A percentile compares a stretch with the other conserved stretches of the same genome.
Conservation (phyloP, 371 early-diverging fungal genomes). For the Apophysomyces variabilis region DNA sequence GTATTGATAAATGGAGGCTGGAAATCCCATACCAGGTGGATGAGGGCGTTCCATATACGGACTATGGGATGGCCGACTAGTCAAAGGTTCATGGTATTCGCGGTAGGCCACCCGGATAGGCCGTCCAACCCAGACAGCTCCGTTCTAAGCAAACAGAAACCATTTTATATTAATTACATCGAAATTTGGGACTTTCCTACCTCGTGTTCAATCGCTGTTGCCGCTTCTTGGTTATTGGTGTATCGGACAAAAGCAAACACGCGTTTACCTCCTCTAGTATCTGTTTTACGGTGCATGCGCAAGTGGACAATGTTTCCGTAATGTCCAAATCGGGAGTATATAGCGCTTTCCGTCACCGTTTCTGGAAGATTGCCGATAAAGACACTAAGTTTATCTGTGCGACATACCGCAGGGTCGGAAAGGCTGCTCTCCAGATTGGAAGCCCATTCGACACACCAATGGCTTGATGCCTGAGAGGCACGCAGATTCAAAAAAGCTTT, state of each 20-base stretch:
- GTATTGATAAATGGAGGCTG: conserved; percentile 21
- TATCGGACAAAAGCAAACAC: conserved; percentile 76
- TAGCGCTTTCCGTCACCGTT: conserved; percentile 43
- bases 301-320: conserved; percentile 65
- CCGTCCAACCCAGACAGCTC: conserved; percentile 13
- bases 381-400: conserved; percentile 60
- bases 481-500: conserved; percentile 57
- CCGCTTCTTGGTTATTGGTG: conserved; percentile 50
- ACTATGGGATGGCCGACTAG: not conserved
- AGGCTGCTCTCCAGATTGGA: conserved; percentile 46
- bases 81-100: conserved; percentile 13
- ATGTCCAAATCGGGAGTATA: conserved; percentile 55
- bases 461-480: not conserved
- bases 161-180: not conserved
- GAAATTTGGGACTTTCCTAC: conserved; percentile 30
- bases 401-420: conserved; percentile 10
- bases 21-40: conserved; percentile 27
- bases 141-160: conserved; percentile 14
- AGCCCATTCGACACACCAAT: conserved; percentile 78
- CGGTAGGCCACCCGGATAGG: conserved; percentile 22
- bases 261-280: conserved; percentile 17
- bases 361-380: conserved; percentile 77
- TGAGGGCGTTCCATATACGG: conserved; percentile 19
- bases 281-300: conserved; percentile 49
- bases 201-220: conserved; percentile 62